Conservation (phyloP, 2,329 filamentous ascomycete species). For the Aspergillus luchuensis region DNA sequence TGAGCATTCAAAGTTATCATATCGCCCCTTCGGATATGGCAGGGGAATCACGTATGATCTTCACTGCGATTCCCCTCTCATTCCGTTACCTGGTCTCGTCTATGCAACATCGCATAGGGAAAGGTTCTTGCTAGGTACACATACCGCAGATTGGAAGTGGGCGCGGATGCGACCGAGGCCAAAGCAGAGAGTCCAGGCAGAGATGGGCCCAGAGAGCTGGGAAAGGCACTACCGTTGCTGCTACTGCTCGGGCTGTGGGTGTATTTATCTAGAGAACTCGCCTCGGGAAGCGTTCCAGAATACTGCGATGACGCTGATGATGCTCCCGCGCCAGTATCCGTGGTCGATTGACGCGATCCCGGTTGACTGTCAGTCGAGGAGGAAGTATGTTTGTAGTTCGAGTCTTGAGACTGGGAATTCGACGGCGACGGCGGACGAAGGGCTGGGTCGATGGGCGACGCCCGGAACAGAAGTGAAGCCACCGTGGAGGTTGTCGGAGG, state of each 20-base stretch:
- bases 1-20: not conserved
- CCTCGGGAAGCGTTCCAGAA: conserved; percentile 38
- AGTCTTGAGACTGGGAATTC: conserved; percentile 34
- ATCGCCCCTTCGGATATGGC: not conserved
- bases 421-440: conserved; percentile 52
- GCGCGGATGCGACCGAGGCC: conserved; percentile 59
- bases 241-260: conserved; percentile 26
- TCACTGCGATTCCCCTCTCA: not conserved
- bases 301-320: conserved; percentile 57
- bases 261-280: conserved; percentile 33
- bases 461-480: conserved; percentile 61
- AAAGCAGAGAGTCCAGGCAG: conserved; percentile 62
- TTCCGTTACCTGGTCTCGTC: not conserved
- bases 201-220: conserved; percentile 42
- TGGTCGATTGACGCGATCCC: conserved; percentile 50
- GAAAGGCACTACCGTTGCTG: conserved; percentile 31
- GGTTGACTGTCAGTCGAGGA: conserved; percentile 50
- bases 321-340: conserved; percentile 48
- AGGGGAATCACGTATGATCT: not conserved
- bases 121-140: conserved; percentile 19
- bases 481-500: conserved; percentile 60
- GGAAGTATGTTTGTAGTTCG: conserved; percentile 46
- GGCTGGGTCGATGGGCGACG: conserved; percentile 58
- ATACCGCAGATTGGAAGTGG: conserved; percentile 56
- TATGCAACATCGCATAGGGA: not conserved